phyloP scores from a whole-genome alignment of 306 rosid species.

The Prunus armeniaca region DNA sequence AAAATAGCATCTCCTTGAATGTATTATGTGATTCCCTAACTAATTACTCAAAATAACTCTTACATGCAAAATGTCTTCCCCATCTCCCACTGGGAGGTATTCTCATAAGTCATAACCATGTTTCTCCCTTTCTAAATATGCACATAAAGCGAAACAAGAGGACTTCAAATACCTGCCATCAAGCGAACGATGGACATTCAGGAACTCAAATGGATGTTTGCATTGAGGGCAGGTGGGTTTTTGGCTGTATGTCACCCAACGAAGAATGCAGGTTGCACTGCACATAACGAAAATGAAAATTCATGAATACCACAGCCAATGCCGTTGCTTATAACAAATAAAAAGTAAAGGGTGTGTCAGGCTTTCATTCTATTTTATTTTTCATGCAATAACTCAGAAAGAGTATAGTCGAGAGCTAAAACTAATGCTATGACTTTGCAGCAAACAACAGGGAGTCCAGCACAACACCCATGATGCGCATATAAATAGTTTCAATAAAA shows the following conservation, averaged over 20 bases:
- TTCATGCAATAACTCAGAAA: background rate
- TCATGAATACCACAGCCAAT: background rate
- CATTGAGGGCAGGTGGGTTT: slow-evolving; percentile 88
- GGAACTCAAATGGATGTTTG: slow-evolving; percentile 77
- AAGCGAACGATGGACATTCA: slow-evolving; percentile 83
- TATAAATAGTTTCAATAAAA: too few relatives aligned
- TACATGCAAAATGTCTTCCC: background rate
- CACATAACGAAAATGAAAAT: slow-evolving; percentile 20
- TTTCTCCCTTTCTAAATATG: background rate
- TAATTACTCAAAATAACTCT: background rate
- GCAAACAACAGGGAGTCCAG: background rate
- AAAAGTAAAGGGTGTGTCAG: background rate
- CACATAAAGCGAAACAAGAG: background rate
- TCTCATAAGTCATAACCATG: background rate
- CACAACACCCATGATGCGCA: background rate
- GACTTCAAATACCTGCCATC: slow-evolving; percentile 72
- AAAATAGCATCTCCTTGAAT: background rate
- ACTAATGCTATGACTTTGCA: background rate
- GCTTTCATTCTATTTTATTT: background rate
- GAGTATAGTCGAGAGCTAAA: background rate
- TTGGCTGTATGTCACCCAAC: slow-evolving; percentile 73
- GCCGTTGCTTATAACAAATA: background rate
- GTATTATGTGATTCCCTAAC: background rate
- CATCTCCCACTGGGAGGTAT: background rate
- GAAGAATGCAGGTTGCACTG: slow-evolving; percentile 91